Evolutionary conservation across 2,329 filamentous ascomycete genomes (phyloP), one percentile per base, ranked within the genome.

Genomic region (Neofusicoccum parvum): DNA sequence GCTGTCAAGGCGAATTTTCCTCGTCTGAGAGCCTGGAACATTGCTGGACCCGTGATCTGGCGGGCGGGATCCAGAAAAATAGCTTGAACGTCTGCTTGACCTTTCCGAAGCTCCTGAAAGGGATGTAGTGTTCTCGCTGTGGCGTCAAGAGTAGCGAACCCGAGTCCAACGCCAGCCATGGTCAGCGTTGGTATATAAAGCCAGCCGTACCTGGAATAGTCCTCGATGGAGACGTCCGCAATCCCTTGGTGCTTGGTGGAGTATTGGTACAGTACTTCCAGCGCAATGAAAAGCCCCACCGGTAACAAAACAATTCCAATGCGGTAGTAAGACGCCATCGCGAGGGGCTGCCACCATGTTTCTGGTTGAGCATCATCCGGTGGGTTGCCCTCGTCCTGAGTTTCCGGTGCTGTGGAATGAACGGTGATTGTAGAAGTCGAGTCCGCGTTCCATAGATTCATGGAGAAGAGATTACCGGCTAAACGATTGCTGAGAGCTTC

Each of bases 291-390:
- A 5, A 50, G 48, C 4, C 12, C 20, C 5, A 23, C 20, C 6
- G 48, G 48, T 7, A 50, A 7, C 12, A 23, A 14, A 17, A 20
- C n/a, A 12, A 39, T 39, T 11, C 6, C 14, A 12, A 39, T 15
- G 10, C 37, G 37, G 5, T 39, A 39, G 3, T 12, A 11, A 4
- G 37, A 15, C 3, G 11, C 11, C 10, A 12, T 39, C 1, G 37
- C 10, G 10, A 39, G 14, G 10, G 37, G 37, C 37, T 39, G 37
- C 37, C 37, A 39, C 37, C 37, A 39, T 37, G 83, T 80, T 5
- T 32, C 5, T 32, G 27, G 5, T 32, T 32, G 27, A 32, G 27
- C 1, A 7, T 32, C 27, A 32, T 7, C 27, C 27, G 27, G 6
- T 5, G 27, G 27, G 5, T 32, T 2, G 27, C 27, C 7, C 27